Conservation (phyloP, 148 eudicot species). For the Vaccinium corymbosum region DNA sequence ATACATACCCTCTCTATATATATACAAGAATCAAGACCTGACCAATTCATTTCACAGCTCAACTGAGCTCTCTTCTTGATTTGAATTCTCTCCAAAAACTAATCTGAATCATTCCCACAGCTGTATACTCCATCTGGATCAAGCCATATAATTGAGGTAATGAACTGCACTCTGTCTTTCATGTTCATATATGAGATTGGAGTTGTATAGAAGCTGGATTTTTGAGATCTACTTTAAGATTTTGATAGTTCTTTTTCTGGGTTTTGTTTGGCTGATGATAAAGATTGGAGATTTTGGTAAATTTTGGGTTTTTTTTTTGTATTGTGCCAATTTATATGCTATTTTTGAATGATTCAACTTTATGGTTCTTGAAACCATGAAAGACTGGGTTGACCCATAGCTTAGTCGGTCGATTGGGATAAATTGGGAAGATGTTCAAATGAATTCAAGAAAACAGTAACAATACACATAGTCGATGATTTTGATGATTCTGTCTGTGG, state of each 20-base stretch:
- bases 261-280: constrained; percentile 6
- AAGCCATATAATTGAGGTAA: background rate
- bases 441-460: background rate
- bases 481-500: background rate
- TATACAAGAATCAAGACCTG: background rate
- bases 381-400: background rate
- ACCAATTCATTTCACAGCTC: background rate
- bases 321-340: background rate
- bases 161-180: background rate
- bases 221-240: background rate
- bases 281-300: background rate
- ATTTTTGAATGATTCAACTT: background rate
- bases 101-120: background rate
- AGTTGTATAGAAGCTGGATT: background rate
- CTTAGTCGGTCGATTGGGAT: background rate
- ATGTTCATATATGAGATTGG: background rate
- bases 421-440: background rate
- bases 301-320: background rate
- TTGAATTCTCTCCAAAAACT: background rate
- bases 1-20: background rate
- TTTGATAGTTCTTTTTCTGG: background rate
- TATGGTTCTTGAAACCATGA: background rate
- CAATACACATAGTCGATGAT: background rate
- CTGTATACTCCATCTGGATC: background rate
- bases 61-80: background rate